Base-by-base conservation (phyloP, 441 rosid genomes). In the Pelargonium exstipulatum region DNA sequence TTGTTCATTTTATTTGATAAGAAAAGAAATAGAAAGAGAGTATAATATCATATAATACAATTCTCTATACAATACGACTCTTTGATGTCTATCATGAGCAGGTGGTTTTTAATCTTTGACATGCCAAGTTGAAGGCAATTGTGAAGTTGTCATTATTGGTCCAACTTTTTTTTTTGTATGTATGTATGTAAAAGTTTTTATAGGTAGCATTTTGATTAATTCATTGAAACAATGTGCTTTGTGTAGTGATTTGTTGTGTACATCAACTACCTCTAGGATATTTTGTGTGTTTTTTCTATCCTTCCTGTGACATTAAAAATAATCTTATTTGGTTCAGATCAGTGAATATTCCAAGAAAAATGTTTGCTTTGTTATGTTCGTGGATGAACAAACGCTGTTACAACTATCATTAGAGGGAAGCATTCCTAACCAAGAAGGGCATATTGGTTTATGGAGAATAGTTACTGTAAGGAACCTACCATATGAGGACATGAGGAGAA, bases 351-450 rank as follows among this genome's bases (percentile, higher is more conserved):
- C 90, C 3, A 83, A 86, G 82, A 76, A 66, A 68, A 80, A 82
- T 78, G 90, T 86, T 24, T 88, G 92, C 68, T 88, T 88, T 64
- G 87, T 86, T 58, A 82, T 88, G 88, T 88, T 86, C 20, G 72
- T 88, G 77, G 92, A 88, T 76, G 85, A 82, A 67, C 84, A 82
- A 83, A 88, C 92, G 18, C 75, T 80, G 49, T 67, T 72, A 35
- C 86, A 82, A 77, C 68, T 85, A 48, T 76, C 86, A 69, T 83
- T 78, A 68, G 90, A 88, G 51, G 92, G 92, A 58, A 78, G 83
- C 77, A 71, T 73, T 70, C 92, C 87, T 7, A 83, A 88, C 69
- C 83, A 80, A 63, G 77, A 62, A 72, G 88, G 92, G 62, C 70
- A 76, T 73, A 76, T 86, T 75, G 90, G 93, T 65, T 68, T 86